These are phyloP conservation scores for Dioscorea dumetorum DNA, from an alignment of 106 monocot species.

Conservation along the genomic window DNA sequence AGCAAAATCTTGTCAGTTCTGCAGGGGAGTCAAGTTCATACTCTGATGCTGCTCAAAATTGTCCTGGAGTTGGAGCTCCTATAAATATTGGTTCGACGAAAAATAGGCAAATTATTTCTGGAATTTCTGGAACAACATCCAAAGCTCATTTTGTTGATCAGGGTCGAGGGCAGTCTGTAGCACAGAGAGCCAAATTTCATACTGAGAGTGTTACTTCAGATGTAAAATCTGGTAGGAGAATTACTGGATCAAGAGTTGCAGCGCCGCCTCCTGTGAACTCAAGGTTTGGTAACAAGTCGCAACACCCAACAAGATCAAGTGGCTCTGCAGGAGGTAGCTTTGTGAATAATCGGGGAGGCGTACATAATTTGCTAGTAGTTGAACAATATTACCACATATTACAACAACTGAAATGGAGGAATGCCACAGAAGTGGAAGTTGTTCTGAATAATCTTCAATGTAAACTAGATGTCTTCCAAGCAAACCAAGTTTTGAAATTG, in stretches of 20 bases:
- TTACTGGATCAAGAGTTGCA: constrained; percentile 4
- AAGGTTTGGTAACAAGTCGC: constrained; percentile 27
- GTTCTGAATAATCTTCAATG: constrained; percentile 49
- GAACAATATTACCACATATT: constrained; percentile 56
- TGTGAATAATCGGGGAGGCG: constrained; percentile 10
- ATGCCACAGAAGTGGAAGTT: constrained; percentile 35
- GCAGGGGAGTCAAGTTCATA: constrained; percentile 12
- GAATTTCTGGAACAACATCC: constrained; percentile 6
- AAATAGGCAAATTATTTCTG: constrained; percentile 25
- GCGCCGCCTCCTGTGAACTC: not conserved
- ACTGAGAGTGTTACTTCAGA: constrained; percentile 21
- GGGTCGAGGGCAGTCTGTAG: constrained; percentile 16
- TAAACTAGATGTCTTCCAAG: constrained; percentile 72
- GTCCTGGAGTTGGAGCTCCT: constrained; percentile 2
- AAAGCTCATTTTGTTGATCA: constrained; percentile 8
- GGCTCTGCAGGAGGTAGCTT: constrained; percentile 13
- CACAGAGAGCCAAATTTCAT: constrained; percentile 21
- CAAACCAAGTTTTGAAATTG: constrained; percentile 86
- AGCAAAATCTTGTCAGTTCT: constrained; percentile 11
- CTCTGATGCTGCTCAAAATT: constrained; percentile 10
- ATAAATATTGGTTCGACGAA: constrained; percentile 15
- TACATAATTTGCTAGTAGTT: constrained; percentile 28
- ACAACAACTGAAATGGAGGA: constrained; percentile 71
- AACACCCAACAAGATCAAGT: constrained; percentile 12
- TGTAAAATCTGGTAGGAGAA: constrained; percentile 6